These are phyloP conservation scores for Debaryomycetaceae sp. DNA, from an alignment of 1,139 yeast genomes.

Conservation along the genomic window DNA sequence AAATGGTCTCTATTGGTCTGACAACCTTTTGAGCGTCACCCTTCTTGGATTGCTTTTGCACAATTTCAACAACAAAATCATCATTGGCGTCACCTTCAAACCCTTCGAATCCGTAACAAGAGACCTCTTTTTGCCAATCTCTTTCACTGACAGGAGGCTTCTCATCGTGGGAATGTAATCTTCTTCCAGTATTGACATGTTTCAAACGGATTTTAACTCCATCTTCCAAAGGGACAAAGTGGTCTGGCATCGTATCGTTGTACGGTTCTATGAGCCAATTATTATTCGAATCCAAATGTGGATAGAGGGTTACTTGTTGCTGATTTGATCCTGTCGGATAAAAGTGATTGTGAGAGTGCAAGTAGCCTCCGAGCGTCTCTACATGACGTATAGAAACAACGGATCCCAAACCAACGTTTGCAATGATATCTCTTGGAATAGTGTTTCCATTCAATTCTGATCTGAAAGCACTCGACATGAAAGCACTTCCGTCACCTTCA, in stretches of 20 bases:
- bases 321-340: conserved; percentile 94
- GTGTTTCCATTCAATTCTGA: conserved; percentile 66
- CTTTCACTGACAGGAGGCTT: conserved; percentile 89
- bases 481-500: conserved; percentile 87
- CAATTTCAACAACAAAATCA: conserved; percentile 88
- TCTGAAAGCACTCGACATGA: conserved; percentile 89
- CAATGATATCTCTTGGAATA: conserved; percentile 64
- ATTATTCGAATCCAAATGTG: conserved; percentile 88
- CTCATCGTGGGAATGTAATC: conserved; percentile 95
- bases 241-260: conserved; percentile 49
- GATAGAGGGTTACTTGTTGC: conserved; percentile 90
- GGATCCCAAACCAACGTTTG: conserved; percentile 91
- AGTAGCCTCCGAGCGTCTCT: conserved; percentile 88
- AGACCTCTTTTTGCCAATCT: conserved; percentile 95
- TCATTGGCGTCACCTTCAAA: conserved; percentile 95
- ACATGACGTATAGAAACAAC: conserved; percentile 73
- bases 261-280: conserved; percentile 78
- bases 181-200: conserved; percentile 66
- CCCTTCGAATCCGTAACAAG: conserved; percentile 88
- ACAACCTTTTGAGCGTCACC: conserved; percentile 61
- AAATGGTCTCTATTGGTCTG: conserved; percentile 77
- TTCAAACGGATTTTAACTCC: conserved; percentile 78
- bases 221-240: conserved; percentile 63
- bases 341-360: conserved; percentile 84
- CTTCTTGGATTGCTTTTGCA: conserved; percentile 51